A percentile compares a stretch with the other conserved stretches of the same genome.
Evolutionary conservation across 495 filamentous ascomycete species (phyloP).

Genomic region (Glonium stellatum): DNA sequence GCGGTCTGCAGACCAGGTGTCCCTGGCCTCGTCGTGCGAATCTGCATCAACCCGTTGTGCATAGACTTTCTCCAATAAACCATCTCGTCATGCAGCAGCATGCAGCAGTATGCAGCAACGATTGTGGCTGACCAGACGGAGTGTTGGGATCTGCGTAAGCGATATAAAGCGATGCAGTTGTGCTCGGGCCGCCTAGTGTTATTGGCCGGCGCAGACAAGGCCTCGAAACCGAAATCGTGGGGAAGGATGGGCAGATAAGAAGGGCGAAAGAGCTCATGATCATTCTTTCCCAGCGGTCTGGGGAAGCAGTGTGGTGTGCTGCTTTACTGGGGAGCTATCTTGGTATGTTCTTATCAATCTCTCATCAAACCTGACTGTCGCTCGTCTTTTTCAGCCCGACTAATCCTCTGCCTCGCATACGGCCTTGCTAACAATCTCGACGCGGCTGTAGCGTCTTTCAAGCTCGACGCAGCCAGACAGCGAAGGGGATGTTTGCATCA

Average conservation of each 20-base stretch:
- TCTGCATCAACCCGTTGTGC: background rate
- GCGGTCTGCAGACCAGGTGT: no score
- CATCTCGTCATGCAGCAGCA: background rate
- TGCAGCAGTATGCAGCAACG: no score
- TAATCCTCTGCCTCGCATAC: background rate
- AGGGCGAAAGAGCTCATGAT: background rate
- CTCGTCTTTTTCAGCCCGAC: background rate
- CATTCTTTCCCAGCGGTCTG: background rate
- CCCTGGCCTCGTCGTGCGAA: no score
- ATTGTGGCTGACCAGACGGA: background rate
- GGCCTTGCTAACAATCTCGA: background rate
- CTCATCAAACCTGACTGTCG: background rate
- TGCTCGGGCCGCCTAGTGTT: background rate
- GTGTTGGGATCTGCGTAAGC: background rate
- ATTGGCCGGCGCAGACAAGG: background rate
- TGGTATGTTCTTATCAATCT: background rate
- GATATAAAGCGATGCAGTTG: background rate
- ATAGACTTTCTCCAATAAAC: background rate
- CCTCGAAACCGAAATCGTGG: slow-evolving; percentile 1
- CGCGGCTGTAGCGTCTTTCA: background rate
- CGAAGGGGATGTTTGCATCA: slow-evolving; percentile 23
- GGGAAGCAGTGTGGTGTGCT: slow-evolving; percentile 1
- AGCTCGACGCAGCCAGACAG: background rate
- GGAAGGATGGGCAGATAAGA: slow-evolving; percentile 3
- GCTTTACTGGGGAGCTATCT: background rate